Evolutionary conservation across 2,329 filamentous ascomycete genomes (phyloP), one percentile per base, ranked within the genome.

Genomic region (Emericellopsis cladophorae): DNA sequence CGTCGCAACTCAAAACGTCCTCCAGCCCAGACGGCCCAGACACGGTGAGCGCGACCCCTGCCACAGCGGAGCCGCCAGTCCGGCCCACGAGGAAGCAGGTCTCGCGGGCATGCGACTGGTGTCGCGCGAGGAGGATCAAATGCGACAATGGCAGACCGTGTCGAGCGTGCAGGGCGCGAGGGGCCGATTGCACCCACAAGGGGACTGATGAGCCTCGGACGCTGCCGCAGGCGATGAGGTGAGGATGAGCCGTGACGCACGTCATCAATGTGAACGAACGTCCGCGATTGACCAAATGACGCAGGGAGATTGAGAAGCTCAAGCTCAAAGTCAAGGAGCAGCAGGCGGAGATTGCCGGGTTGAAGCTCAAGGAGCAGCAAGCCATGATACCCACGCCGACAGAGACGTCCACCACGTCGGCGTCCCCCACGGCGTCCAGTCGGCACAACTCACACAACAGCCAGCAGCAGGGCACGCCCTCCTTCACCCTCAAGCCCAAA

Each of bases 241-340:
- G 31, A 40, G 33, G 22, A 36, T 16, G 22, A n/a, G 5, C 22
- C 4, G 21, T 9, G 21, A 24, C 8, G 9, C 9, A 8, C 4
- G 22, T 24, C 14, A 38, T 22, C n/a, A n/a, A n/a, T n/a, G n/a
- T n/a, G n/a, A n/a, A 10, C 31, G 15, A 23, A 26, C 4, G 24
- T 4, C 7, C 21, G 36, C 21, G 14, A 22, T 8, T 38, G 15
- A 15, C 37, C 2, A 18, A 8, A 3, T 4, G 4, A 16, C 40
- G 9, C 18, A 51, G 49, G 37, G 61, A 62, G 42, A 59, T 65
- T 38, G 56, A 61, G 21, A 53, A 52, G 5, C 44, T 67, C 33
- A 54, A 55, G 42, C 43, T 50, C 23, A 52, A 51, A 5, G 44
- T 55, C 8, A 46, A 47, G 36, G 53, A 62, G 26, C 46, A 66